Base-by-base conservation (phyloP, 2,329 filamentous ascomycete species). In the Oidium heveae region DNA sequence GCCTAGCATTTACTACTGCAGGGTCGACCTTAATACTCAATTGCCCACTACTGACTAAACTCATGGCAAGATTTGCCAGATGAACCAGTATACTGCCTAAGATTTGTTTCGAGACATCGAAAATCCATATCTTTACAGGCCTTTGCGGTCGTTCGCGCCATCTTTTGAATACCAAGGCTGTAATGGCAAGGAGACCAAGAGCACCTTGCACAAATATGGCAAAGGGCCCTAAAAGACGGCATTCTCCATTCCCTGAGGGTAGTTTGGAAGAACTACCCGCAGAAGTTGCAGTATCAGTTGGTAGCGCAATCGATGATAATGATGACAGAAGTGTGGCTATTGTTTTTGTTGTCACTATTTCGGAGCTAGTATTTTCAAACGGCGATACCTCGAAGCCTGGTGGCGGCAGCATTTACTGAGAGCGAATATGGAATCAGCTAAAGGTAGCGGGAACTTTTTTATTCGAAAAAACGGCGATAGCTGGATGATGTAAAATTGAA, bases 61-160 rank as follows among this genome's bases (percentile, higher is more conserved):
- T 93, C 83, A 98, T 94, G 67, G 94, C 79, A 54, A 98, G 74
- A 65, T 98, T 98, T 61, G 88, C 85, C 47, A 89, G 74, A 69
- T 98, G 91, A 36, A 95, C 79, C 66, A 98, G 74, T 49, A 87
- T 81, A 33, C 87, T 93, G 22, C 91, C 91, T 63, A 96, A 84
- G 54, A 98, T 86, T 71, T 98, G 91, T 72, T 98, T 98, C 34
- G 86, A 94, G 24, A 81, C 91, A 65, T 98, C 91, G 67, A 96
- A 98, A 67, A 85, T 88, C 89, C 91, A 98, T 60, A 98, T 87
- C 74, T 93, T 94, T 64, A 96, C 65, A 0, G 89, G 89, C 55
- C 91, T 77, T 66, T 95, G 89, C 1, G 91, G 89, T 56, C 85
- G 76, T 69, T 98, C 91, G 59, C 85, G 78, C 79, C 84, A 94